Percentiles rank a stretch among this genome's conserved stretches.
phyloP scores from a whole-genome alignment of 768 basidiomycete species.

The Asterophora lycoperdoides region DNA sequence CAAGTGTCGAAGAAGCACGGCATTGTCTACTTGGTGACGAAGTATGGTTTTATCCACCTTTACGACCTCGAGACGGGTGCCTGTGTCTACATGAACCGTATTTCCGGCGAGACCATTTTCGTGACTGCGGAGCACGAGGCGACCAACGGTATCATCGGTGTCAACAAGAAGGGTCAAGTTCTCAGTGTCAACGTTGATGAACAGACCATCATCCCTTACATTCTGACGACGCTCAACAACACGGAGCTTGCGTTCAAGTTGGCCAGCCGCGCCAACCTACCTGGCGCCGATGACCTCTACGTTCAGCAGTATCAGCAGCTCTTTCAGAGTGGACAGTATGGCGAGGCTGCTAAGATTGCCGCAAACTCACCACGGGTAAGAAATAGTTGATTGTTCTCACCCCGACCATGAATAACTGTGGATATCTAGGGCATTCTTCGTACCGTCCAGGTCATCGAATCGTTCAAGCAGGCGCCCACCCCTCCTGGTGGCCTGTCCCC shows the following conservation, averaged over 20 bases:
- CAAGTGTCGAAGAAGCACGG: constrained; percentile 97
- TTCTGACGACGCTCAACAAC: constrained; percentile 90
- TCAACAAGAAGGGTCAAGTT: constrained; percentile 99
- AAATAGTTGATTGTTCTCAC: constrained; percentile 16
- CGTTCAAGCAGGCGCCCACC: constrained; percentile 94
- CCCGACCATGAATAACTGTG: constrained; percentile 3
- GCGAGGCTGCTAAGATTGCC: constrained; percentile 95
- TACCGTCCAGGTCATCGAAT: constrained; percentile 92
- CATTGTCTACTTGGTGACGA: constrained; percentile 95
- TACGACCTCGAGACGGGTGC: constrained; percentile 97
- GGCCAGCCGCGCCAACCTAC: constrained; percentile 91
- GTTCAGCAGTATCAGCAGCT: constrained; percentile 90
- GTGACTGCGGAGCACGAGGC: constrained; percentile 96
- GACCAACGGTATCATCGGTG: constrained; percentile 93
- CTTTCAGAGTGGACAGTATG: constrained; percentile 83
- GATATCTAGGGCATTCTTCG: constrained; percentile 74
- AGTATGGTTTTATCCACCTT: constrained; percentile 98
- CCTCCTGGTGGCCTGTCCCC: constrained; percentile 89
- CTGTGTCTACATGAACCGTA: constrained; percentile 99
- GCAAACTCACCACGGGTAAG: constrained; percentile 91
- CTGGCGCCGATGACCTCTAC: constrained; percentile 97
- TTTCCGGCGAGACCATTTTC: constrained; percentile 98
- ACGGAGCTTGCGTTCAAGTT: constrained; percentile 97
- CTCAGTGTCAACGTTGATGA: constrained; percentile 97
- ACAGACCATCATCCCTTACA: constrained; percentile 92